Evolutionary conservation across 805 yeast genomes (phyloP).

Genomic region (Wickerhamiella kurtzmanii): DNA sequence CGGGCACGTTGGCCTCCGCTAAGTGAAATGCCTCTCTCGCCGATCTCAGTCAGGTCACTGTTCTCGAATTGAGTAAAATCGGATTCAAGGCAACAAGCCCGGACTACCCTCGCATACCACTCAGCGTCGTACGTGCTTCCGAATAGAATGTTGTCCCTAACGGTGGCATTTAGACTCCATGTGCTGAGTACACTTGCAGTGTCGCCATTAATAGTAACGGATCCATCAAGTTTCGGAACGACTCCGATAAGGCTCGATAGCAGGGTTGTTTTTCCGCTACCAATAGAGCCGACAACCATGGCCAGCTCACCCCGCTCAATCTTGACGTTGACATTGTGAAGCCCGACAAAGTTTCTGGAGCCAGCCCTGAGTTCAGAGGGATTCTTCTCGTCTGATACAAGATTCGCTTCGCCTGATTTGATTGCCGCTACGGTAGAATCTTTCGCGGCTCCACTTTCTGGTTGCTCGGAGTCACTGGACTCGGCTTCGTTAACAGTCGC

Average conservation of each 20-base stretch:
- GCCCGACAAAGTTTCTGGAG: constrained; percentile 30
- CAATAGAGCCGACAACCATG: constrained; percentile 71
- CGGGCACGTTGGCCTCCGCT: constrained; percentile 88
- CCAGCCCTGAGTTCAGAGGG: constrained; percentile 17
- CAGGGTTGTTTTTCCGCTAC: constrained; percentile 69
- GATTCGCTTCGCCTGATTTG: too few species aligned
- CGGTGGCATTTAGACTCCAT: constrained; percentile 75
- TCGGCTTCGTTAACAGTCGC: not conserved
- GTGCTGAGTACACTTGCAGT: constrained; percentile 50
- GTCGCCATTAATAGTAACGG: constrained; percentile 38
- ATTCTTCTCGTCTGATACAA: too few species aligned
- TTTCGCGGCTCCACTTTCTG: not conserved
- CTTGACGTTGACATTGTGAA: constrained; percentile 38
- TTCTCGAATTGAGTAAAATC: constrained; percentile 9
- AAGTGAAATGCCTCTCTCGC: constrained; percentile 74
- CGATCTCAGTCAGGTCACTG: constrained; percentile 41
- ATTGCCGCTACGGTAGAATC: too few species aligned
- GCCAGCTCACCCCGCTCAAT: constrained; percentile 56
- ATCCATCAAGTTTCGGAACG: constrained; percentile 46
- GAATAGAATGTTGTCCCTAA: constrained; percentile 59
- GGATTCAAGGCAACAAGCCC: constrained; percentile 9
- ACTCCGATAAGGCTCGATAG: constrained; percentile 58
- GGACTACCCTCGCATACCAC: constrained; percentile 17
- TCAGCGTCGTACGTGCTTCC: constrained; percentile 41
- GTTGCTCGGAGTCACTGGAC: not conserved